Base-by-base conservation (phyloP, 805 yeast species). In the Hanseniaspora thailandica region DNA sequence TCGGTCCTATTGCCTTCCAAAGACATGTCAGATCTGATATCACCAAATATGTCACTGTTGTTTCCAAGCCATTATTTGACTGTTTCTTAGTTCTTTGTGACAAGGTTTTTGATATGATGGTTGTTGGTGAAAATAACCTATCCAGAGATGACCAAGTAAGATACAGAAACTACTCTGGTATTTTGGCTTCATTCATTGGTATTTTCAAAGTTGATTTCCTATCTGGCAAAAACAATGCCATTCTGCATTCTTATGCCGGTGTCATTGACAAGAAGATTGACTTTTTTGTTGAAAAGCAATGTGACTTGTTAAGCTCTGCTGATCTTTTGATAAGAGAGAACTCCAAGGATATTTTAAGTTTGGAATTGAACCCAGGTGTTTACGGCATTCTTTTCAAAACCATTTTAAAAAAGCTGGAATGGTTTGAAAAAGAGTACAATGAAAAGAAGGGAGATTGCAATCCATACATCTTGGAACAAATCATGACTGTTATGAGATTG, bases 1-100 rank as follows among this genome's bases (percentile, higher is more conserved):
- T 82, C 0, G 89, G 93, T 28, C 73, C 81, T 20, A 80, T 82
- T 28, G 88, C 94, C 0, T 71, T 84, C 34, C 88, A 84, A 61
- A 83, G 84, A 62, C 76, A 79, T 55, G 66, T 84, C 50, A 72
- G 84, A 62, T 75, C 68, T 41, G 69, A 66, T 48, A 59, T 72
- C 19, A 57, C 60, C 50, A 63, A 57, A 51, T 46, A 56, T 54
- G 55, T 62, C 22, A 60, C 50, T 26, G 55, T 44, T 39, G 67
- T 65, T 4, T 63, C 65, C 31, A 55, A 60, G 22, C 60, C 64
- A 5, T 41, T 67, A 3, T 54, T 64, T 19, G 68, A 66, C 60
- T 59, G 68, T 48, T 56, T 68, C 58, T 56, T 66, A 57, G 38
- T 65, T 56, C 55, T 78, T 69, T 56, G 72, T 68, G 47, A 67